Evolutionary conservation across 805 yeast species (phyloP).

Genomic region (Kazachstania taianensis): DNA sequence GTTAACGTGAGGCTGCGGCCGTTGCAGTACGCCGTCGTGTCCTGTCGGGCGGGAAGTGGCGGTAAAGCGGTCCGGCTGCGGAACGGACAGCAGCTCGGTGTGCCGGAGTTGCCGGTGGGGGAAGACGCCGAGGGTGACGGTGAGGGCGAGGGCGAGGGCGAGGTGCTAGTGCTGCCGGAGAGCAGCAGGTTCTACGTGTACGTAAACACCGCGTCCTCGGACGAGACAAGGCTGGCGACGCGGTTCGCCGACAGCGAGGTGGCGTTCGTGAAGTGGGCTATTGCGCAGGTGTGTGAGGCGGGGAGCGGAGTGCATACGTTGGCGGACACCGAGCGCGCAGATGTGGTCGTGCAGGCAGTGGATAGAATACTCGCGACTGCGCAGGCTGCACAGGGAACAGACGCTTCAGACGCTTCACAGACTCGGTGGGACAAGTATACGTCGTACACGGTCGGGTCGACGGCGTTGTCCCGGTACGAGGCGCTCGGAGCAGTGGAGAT

Average conservation of each 20-base stretch:
- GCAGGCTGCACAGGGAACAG: neutral
- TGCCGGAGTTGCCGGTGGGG: neutral
- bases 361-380: conserved; percentile 8
- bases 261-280: conserved; percentile 21
- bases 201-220: conserved; percentile 16
- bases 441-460: conserved; percentile 16
- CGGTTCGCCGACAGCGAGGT: conserved; percentile 19
- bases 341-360: conserved; percentile 9
- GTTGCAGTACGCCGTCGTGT: conserved; percentile 16
- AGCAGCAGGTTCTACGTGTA: conserved; percentile 21
- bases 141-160: neutral
- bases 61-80: conserved; percentile 8
- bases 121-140: neutral
- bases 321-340: neutral
- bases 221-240: conserved; percentile 24
- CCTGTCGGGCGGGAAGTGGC: conserved; percentile 19
- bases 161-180: conserved; percentile 4
- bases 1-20: conserved; percentile 19
- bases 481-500: conserved; percentile 14
- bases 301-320: neutral
- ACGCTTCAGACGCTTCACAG: too few species aligned
- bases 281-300: conserved; percentile 11
- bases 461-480: conserved; percentile 11
- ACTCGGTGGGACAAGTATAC: conserved; percentile 14
- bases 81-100: conserved; percentile 1